Evolutionary conservation across 257 asterid genomes (phyloP).

Genomic region (Primulina huaijiensis): DNA sequence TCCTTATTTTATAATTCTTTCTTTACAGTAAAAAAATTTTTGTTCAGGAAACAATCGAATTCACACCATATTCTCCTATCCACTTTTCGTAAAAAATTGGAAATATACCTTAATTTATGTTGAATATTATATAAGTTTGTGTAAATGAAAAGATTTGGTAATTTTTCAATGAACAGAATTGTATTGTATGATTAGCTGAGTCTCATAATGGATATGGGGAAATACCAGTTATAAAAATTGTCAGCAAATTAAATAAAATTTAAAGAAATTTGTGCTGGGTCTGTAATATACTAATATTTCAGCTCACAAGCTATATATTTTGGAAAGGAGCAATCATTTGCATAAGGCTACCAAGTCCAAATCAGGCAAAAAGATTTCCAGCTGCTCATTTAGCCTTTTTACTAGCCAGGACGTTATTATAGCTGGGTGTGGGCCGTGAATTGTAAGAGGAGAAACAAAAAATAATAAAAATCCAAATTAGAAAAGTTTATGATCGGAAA

Average conservation of each 20-base stretch:
- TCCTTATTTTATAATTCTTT: too few relatives aligned
- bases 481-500: too few relatives aligned
- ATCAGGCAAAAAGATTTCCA: not conserved
- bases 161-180: too few relatives aligned
- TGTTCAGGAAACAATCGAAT: too few relatives aligned
- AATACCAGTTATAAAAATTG: too few relatives aligned
- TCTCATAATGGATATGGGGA: not conserved
- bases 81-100: not conserved
- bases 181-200: too few relatives aligned
- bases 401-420: not conserved
- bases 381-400: not conserved
- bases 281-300: too few relatives aligned
- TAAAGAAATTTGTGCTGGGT: not conserved
- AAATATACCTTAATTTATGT: not conserved
- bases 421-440: not conserved
- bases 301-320: too few relatives aligned
- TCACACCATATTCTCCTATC: too few relatives aligned
- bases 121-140: not conserved
- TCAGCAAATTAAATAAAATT: too few relatives aligned
- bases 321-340: not conserved
- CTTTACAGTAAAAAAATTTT: too few relatives aligned
- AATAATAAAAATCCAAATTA: not conserved
- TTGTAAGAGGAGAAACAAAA: not conserved
- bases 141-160: not conserved
- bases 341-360: not conserved